Conservation (phyloP, 2,329 filamentous ascomycete genomes). For the Aspergillus caelatus region DNA sequence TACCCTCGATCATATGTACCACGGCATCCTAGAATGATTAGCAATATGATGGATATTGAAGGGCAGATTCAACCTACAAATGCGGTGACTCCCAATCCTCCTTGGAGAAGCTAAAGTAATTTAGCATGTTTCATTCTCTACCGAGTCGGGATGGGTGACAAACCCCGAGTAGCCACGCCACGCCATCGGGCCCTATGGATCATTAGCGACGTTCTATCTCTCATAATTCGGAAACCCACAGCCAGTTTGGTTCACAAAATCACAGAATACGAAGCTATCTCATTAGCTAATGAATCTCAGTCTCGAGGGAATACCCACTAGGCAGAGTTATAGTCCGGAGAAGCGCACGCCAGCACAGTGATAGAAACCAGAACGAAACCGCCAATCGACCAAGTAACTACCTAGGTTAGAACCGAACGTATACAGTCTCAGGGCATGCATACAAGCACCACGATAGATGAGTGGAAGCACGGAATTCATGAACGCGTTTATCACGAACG, state of each 20-base stretch:
- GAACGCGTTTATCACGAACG: constrained; percentile 68
- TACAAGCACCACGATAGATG: constrained; percentile 66
- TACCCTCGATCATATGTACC: constrained; percentile 49
- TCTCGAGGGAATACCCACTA: constrained; percentile 48
- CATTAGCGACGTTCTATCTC: constrained; percentile 15
- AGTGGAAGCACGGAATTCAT: constrained; percentile 63
- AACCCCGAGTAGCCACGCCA: constrained; percentile 50
- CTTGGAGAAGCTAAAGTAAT: constrained; percentile 43
- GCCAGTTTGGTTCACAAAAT: constrained; percentile 69
- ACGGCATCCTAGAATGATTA: constrained; percentile 33
- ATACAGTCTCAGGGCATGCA: not conserved
- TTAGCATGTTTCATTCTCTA: constrained; percentile 11
- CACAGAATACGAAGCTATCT: constrained; percentile 55
- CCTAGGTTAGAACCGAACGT: not conserved
- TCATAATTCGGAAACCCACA: constrained; percentile 43
- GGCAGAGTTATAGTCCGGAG: constrained; percentile 66
- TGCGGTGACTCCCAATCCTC: constrained; percentile 55
- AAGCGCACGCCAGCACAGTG: constrained; percentile 66
- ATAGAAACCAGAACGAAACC: constrained; percentile 72
- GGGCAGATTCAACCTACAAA: constrained; percentile 42
- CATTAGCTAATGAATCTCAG: constrained; percentile 1
- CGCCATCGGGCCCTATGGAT: constrained; percentile 59
- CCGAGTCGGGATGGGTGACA: constrained; percentile 6
- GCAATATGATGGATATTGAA: not conserved
- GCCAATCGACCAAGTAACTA: constrained; percentile 67